Base-by-base conservation (phyloP, 495 filamentous ascomycete genomes). In the Glarea lozoyensis region DNA sequence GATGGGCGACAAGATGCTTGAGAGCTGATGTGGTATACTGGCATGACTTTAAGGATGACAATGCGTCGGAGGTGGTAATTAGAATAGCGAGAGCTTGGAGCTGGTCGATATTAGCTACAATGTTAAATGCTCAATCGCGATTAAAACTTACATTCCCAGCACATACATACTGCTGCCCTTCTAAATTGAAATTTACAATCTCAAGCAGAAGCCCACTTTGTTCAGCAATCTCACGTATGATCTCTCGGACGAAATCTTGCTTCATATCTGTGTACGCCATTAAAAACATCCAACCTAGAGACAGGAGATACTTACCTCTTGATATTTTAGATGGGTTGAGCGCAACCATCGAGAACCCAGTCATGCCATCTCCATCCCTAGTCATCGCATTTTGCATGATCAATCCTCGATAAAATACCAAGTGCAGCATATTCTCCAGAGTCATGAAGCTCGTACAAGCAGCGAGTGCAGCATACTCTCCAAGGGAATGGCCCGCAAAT, bases 111-210 rank as follows among this genome's bases (percentile, higher is more conserved):
- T 29, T 7, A n/a, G 7, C 25, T 29, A 29, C 7, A n/a, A 29
- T n/a, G 25, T 29, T 29, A 29, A n/a, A 29, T n/a, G n/a, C 25
- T 29, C 25, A 7, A n/a, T 7, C 3, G 35, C 16, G 35, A n/a
- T 16, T 9, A 6, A 15, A 29, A 7, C 25, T 29, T 29, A 29
- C 25, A 29, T 54, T 47, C 15, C 66, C 62, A 1, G 65, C 61
- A 50, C 66, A 68, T 18, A 68, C 66, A 49, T 68, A 69, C 45
- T 69, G 66, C 41, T 57, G 45, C 10, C 50, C 52, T 2, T 54
- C 37, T 4, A 68, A 42, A 40, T 69, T 69, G 49, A 51, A 60
- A 35, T 69, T 69, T 2, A 69, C 65, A 37, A 69, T 60, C 45
- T 50, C 51, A 5, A 42, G 40, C 12, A 33, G 15, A 6, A 7